Evolutionary conservation across 208 protist species (phyloP), one percentile per base, ranked within the genome.

Genomic region (Acanthamoeba sp.): DNA sequence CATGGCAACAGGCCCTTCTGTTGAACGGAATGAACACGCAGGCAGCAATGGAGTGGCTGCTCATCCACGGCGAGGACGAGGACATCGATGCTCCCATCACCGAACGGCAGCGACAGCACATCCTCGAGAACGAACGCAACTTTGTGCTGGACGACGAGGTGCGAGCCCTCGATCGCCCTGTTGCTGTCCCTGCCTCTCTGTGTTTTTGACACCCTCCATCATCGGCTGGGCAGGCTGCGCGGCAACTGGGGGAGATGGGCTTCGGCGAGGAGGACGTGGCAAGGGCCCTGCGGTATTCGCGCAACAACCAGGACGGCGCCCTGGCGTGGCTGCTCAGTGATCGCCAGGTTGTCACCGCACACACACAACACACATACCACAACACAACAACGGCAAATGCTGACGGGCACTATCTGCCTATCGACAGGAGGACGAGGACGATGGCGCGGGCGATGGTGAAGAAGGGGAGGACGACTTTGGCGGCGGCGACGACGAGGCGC

Each of bases 181-280:
- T 57, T 34, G 34, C 42, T 55, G 18, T 7, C 18, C 20, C 42
- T 34, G 22, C 10, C 55, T 45, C n/a, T 10, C n/a, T 45, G 20
- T 29, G 16, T 80, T 89, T 57, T 42, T 89, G 22, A 34, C n/a
- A n/a, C n/a, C n/a, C n/a, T n/a, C n/a, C n/a, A 52, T 20, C 48
- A 9, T 52, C 48, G 48, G 14, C 14, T 52, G 48, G 40, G 24
- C 55, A 91, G 85, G 64, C 64, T 2, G 62, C 40, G 14, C 55
- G 57, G 32, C 87, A 76, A 52, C 87, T 93, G 59, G 62, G 57
- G 4, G 87, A 93, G 40, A 93, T 93, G 87, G 87, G 87, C 62
- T 93, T 93, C 36, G 6, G 32, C 9, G 59, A 38, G 18, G 62
- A 93, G n/a, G 87, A 93, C 45, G 87, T 93, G 29, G 24, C 36